Conservation (phyloP, 169 alveolate genomes). For the Plasmodium coatneyi region DNA sequence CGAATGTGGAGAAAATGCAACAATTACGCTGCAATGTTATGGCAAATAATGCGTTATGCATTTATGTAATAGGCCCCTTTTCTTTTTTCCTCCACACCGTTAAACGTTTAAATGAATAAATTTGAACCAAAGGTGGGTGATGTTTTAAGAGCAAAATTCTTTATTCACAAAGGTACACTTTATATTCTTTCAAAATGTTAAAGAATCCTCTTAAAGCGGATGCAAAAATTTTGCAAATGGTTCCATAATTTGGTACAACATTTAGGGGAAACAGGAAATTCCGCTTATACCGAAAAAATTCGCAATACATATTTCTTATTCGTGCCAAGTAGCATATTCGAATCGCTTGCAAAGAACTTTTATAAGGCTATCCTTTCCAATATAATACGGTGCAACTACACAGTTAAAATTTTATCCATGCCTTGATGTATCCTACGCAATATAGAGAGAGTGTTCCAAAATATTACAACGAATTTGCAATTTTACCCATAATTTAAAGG, state of each 20-base stretch:
- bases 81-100: not conserved
- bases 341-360: not conserved
- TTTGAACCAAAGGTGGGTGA: not conserved
- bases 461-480: not conserved
- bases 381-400: not conserved
- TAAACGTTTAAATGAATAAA: not conserved
- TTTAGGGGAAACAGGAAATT: not conserved
- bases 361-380: not conserved
- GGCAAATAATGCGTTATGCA: not conserved
- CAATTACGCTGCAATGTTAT: not conserved
- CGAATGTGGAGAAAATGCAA: not conserved
- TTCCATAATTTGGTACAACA: not conserved
- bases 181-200: not conserved
- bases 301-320: not conserved
- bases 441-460: not conserved
- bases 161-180: not conserved
- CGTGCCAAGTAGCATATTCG: not conserved
- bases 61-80: not conserved
- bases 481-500: not conserved
- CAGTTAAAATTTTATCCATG: not conserved
- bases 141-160: not conserved
- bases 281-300: not conserved
- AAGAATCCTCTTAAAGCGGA: not conserved
- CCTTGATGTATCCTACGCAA: not conserved
- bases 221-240: not conserved